Percentiles rank a stretch among this genome's conserved stretches.
phyloP scores from a whole-genome alignment of 768 basidiomycete species.

The Russula brevipes region DNA sequence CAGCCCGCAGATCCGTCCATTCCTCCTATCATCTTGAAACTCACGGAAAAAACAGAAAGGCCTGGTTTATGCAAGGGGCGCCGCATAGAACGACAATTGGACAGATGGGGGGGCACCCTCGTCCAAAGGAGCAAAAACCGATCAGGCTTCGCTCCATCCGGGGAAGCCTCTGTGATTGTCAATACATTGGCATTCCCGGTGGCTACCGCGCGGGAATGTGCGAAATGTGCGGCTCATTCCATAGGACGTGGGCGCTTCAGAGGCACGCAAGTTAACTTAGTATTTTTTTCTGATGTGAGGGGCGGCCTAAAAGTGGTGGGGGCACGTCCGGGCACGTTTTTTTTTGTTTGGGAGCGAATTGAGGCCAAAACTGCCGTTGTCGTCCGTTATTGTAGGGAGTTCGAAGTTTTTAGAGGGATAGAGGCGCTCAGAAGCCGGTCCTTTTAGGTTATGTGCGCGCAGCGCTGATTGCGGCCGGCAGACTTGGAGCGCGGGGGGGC shows the following conservation, averaged over 20 bases:
- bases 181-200: too few relatives aligned
- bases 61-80: background rate
- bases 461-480: background rate
- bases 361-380: background rate
- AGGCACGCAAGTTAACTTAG: background rate
- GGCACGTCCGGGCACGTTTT: background rate
- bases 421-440: background rate
- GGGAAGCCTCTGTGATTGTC: too few relatives aligned
- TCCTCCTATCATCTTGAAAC: constrained; percentile 1
- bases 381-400: background rate
- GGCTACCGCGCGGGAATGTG: too few relatives aligned
- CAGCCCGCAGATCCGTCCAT: background rate
- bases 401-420: background rate
- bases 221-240: too few relatives aligned
- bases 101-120: background rate
- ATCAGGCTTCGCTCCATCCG: background rate
- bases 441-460: background rate
- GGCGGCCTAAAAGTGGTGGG: background rate
- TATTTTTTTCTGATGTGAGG: background rate
- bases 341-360: background rate
- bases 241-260: background rate
- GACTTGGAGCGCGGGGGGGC: too few relatives aligned
- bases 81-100: background rate
- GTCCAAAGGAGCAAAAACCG: background rate
- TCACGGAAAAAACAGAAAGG: background rate